Evolutionary conservation across 192 early-diverging fungal genomes (phyloP).

Genomic region (Coemansia sp.): DNA sequence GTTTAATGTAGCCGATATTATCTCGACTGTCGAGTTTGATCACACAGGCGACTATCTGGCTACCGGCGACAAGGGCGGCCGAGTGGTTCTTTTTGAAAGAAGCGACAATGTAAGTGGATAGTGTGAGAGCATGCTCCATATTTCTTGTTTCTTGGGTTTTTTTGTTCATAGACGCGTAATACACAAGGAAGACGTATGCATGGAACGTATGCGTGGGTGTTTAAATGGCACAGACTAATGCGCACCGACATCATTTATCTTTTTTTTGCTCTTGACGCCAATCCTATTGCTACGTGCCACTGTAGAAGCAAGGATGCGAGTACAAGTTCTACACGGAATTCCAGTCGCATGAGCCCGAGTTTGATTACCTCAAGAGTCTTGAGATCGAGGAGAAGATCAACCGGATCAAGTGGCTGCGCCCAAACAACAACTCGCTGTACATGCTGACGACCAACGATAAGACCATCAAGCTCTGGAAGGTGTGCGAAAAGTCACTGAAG

Average conservation of each 20-base stretch:
- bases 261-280: background rate
- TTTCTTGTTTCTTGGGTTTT: background rate
- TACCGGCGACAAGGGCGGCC: conserved; percentile 96
- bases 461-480: conserved; percentile 99
- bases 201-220: background rate
- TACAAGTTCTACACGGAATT: conserved; percentile 99
- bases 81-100: conserved; percentile 97
- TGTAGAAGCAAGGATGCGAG: conserved; percentile 97
- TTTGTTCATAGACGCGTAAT: background rate
- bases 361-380: conserved; percentile 98
- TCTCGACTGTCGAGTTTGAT: conserved; percentile 98
- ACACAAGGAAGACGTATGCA: background rate
- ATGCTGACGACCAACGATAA: conserved; percentile 99
- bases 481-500: conserved; percentile 97
- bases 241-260: background rate
- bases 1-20: conserved; percentile 86
- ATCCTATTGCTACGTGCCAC: background rate
- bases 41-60: conserved; percentile 95
- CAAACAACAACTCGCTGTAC: conserved; percentile 95
- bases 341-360: conserved; percentile 99
- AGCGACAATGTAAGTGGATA: conserved; percentile 85
- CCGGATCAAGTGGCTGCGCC: conserved; percentile 98
- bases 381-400: conserved; percentile 99
- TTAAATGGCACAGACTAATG: conserved; percentile 2
- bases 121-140: no score